These are phyloP conservation scores for Colletotrichum euphorbiae DNA, from an alignment of 2,329 filamentous ascomycete species.

Conservation along the genomic window DNA sequence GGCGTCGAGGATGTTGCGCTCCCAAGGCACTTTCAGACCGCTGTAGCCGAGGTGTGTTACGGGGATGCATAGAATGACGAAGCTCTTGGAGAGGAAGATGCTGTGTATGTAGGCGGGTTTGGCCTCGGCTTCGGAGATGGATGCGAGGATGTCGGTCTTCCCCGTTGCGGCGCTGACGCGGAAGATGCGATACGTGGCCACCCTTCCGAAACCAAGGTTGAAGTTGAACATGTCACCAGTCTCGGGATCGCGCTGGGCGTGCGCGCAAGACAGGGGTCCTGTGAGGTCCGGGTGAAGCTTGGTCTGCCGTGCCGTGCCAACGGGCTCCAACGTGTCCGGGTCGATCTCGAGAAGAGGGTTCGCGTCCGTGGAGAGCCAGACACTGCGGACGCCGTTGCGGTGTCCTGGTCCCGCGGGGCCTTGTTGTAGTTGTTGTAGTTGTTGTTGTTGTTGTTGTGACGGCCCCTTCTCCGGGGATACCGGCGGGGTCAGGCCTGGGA, in stretches of 20 bases:
- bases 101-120: conserved; percentile 83
- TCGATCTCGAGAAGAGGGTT: conserved; percentile 71
- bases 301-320: conserved; percentile 70
- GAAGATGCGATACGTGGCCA: conserved; percentile 76
- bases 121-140: conserved; percentile 60
- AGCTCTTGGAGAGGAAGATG: conserved; percentile 77
- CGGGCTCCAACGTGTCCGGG: conserved; percentile 77
- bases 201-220: conserved; percentile 74
- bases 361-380: conserved; percentile 70
- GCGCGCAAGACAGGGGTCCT: conserved; percentile 76
- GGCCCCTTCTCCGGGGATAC: conserved; percentile 22
- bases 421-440: background rate
- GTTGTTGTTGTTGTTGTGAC: background rate
- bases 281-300: conserved; percentile 75
- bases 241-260: conserved; percentile 76
- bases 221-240: conserved; percentile 86
- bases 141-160: conserved; percentile 77
- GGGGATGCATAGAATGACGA: conserved; percentile 80
- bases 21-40: conserved; percentile 72
- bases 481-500: conserved; percentile 64
- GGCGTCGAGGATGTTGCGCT: conserved; percentile 75
- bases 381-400: conserved; percentile 49
- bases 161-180: conserved; percentile 71
- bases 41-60: conserved; percentile 68
- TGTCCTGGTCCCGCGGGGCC: conserved; percentile 36